phyloP scores from a whole-genome alignment of 2,329 filamentous ascomycete genomes.

The Aspergillus viridinutans region DNA sequence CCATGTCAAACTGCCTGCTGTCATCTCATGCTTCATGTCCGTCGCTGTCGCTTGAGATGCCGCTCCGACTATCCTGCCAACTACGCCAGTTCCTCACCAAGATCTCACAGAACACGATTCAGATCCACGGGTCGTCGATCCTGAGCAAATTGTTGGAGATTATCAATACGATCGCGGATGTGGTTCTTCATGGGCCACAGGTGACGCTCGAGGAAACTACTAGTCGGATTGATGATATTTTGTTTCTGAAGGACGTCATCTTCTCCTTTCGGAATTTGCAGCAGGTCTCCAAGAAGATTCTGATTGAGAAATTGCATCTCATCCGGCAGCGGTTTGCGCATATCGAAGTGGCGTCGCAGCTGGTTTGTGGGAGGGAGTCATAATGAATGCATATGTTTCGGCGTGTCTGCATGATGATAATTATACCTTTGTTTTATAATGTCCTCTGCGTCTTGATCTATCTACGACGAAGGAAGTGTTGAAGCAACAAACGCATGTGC shows the following conservation, averaged over 20 bases:
- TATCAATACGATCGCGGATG: constrained; percentile 57
- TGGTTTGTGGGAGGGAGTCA: constrained; percentile 17
- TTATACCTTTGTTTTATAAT: not conserved
- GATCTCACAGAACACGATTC: constrained; percentile 46
- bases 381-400: not conserved
- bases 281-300: constrained; percentile 43
- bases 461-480: not conserved
- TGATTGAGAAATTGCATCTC: constrained; percentile 40
- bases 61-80: constrained; percentile 42
- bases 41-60: constrained; percentile 42
- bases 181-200: constrained; percentile 50
- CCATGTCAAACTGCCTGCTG: constrained; percentile 46
- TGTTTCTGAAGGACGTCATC: constrained; percentile 50
- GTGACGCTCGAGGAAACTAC: constrained; percentile 45
- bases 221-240: constrained; percentile 51
- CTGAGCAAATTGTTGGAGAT: constrained; percentile 59
- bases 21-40: constrained; percentile 29
- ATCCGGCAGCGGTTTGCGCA: constrained; percentile 20
- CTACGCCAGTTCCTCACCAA: constrained; percentile 40
- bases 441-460: not conserved
- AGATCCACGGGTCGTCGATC: constrained; percentile 54
- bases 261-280: constrained; percentile 49
- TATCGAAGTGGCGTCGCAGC: constrained; percentile 13
- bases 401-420: not conserved
- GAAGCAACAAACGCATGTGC: too few species aligned